A percentile compares a stretch with the other conserved stretches of the same genome.
Evolutionary conservation across 1,284 basidiomycete species (phyloP).

Genomic region (Entoloma clypeatum): DNA sequence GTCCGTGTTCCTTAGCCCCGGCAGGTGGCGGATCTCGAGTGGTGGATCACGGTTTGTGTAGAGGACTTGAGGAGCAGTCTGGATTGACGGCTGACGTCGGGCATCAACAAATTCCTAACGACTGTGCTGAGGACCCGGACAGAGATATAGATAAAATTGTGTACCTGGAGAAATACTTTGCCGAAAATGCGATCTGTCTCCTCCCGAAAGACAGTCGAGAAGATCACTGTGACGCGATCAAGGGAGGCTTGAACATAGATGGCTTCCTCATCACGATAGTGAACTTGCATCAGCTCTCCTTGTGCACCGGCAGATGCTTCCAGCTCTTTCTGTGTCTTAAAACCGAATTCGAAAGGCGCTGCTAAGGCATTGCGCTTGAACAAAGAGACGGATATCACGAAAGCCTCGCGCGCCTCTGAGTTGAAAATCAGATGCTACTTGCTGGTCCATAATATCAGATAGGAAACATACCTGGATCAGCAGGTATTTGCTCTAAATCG

Average conservation of each 20-base stretch:
- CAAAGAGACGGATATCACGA: slow-evolving; percentile 81
- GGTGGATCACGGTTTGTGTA: slow-evolving; percentile 96
- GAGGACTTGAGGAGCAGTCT: slow-evolving; percentile 97
- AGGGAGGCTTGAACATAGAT: slow-evolving; percentile 92
- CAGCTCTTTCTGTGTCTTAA: slow-evolving; percentile 82
- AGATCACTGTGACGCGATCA: slow-evolving; percentile 97
- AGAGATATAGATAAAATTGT: slow-evolving; percentile 1
- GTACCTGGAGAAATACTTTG: slow-evolving; percentile 93
- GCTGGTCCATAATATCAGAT: slow-evolving; percentile 4
- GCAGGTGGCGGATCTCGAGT: slow-evolving; percentile 87
- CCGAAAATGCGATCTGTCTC: slow-evolving; percentile 98
- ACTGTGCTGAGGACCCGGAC: not conserved
- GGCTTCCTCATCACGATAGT: slow-evolving; percentile 95
- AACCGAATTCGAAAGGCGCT: slow-evolving; percentile 92
- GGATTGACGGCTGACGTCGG: slow-evolving; percentile 86
- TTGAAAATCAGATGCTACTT: not conserved
- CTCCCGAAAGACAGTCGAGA: slow-evolving; percentile 95
- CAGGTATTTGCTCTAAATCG: slow-evolving; percentile 83
- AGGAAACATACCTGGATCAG: slow-evolving; percentile 67
- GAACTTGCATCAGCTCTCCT: slow-evolving; percentile 87
- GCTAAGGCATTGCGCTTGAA: slow-evolving; percentile 94
- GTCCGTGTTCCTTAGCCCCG: slow-evolving; percentile 79
- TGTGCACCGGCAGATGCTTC: slow-evolving; percentile 65
- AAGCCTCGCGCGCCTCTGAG: slow-evolving; percentile 72
- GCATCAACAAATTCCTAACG: slow-evolving; percentile 97